These are phyloP conservation scores for Yamadazyma sp. DNA, from an alignment of 805 yeast species.

Conservation along the genomic window DNA sequence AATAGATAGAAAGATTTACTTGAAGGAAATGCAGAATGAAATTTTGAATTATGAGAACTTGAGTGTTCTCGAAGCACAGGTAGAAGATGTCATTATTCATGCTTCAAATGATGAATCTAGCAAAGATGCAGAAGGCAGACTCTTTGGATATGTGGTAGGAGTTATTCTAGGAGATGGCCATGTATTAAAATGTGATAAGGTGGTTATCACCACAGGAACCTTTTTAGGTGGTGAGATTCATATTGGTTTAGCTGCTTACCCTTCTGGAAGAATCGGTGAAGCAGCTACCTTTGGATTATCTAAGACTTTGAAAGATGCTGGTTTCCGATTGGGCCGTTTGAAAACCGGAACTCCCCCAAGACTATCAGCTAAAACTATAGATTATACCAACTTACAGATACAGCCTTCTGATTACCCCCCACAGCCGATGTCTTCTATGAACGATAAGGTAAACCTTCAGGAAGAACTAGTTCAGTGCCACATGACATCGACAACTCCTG, in stretches of 20 bases:
- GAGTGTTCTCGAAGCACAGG: conserved; percentile 67
- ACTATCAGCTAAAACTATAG: conserved; percentile 66
- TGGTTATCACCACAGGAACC: conserved; percentile 94
- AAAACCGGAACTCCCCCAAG: conserved; percentile 99
- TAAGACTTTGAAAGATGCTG: conserved; percentile 69
- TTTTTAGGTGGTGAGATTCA: conserved; percentile 94
- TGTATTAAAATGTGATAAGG: conserved; percentile 58
- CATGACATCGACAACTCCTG: conserved; percentile 74
- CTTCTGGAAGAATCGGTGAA: conserved; percentile 95
- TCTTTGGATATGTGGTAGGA: conserved; percentile 57
- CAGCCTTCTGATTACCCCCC: conserved; percentile 86
- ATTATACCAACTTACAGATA: conserved; percentile 58
- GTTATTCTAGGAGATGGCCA: conserved; percentile 69
- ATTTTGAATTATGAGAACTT: conserved; percentile 57
- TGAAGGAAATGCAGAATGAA: conserved; percentile 73
- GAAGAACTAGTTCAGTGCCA: conserved; percentile 66
- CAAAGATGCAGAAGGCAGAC: conserved; percentile 37
- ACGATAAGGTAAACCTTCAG: conserved; percentile 60
- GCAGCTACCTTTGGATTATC: conserved; percentile 88
- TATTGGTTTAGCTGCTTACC: conserved; percentile 74
- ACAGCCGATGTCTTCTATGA: conserved; percentile 84
- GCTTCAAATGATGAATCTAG: conserved; percentile 15
- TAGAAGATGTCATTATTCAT: conserved; percentile 78
- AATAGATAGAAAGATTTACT: conserved; percentile 81
- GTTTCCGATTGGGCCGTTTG: conserved; percentile 81